phyloP scores from a whole-genome alignment of 352 stramenopile species.

The Phytophthora sp. region DNA sequence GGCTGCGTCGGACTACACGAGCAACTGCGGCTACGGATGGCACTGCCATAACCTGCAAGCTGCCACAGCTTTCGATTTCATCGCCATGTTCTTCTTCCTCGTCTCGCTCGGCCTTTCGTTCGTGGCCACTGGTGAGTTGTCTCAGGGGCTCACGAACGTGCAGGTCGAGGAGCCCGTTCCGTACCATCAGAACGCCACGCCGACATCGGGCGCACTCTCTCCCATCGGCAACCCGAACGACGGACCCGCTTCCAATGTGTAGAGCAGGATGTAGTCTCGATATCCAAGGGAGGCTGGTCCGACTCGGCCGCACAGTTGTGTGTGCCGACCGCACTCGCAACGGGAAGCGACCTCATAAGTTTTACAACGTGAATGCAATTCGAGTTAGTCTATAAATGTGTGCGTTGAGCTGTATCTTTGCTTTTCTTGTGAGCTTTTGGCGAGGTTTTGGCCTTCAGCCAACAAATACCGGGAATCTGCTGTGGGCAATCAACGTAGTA shows the following conservation, averaged over 20 bases:
- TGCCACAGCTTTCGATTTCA: conserved; percentile 59
- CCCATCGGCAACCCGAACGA: conserved; percentile 31
- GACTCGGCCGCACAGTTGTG: neutral
- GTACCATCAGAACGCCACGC: conserved; percentile 40
- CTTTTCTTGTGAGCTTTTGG: no score
- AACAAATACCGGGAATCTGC: no score
- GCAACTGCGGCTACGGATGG: conserved; percentile 41
- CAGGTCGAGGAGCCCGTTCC: conserved; percentile 42
- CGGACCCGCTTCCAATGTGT: conserved; percentile 37
- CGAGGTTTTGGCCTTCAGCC: no score
- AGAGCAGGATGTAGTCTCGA: neutral
- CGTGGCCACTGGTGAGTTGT: conserved; percentile 5
- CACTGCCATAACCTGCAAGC: conserved; percentile 59
- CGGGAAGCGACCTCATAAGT: no score
- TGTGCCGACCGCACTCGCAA: no score
- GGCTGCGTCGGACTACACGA: conserved; percentile 52
- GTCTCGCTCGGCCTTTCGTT: conserved; percentile 47
- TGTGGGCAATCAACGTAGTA: no score
- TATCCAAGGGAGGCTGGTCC: neutral
- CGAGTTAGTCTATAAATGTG: conserved; percentile 1
- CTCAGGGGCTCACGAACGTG: conserved; percentile 20
- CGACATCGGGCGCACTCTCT: conserved; percentile 34
- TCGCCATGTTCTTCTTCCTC: conserved; percentile 59
- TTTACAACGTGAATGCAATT: conserved; percentile 14
- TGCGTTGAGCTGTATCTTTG: no score